These are phyloP conservation scores for Rhizomucor pusillus DNA, from an alignment of 371 early-diverging fungal species.

Conservation along the genomic window DNA sequence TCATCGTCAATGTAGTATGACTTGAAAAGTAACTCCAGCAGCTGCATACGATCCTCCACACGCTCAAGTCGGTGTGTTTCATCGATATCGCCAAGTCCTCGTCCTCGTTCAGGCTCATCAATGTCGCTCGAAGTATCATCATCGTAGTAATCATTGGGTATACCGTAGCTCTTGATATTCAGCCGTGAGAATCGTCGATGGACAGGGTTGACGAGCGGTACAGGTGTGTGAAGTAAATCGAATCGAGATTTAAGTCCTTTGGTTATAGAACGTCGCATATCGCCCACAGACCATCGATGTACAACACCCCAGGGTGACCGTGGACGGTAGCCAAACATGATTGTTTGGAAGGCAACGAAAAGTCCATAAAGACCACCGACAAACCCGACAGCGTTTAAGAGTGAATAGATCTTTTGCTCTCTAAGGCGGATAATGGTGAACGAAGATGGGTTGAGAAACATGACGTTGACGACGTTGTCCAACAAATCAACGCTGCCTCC, in stretches of 20 bases:
- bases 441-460: conserved; percentile 12
- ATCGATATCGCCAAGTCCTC: conserved; percentile 4
- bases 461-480: background rate
- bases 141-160: background rate
- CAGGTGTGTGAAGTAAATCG: conserved; percentile 14
- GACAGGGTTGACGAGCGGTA: conserved; percentile 35
- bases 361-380: conserved; percentile 34
- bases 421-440: conserved; percentile 4
- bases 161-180: conserved; percentile 1
- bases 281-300: conserved; percentile 37
- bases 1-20: conserved; percentile 39
- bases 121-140: background rate
- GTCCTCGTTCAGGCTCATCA: conserved; percentile 4
- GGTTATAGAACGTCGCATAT: conserved; percentile 16
- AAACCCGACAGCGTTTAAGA: conserved; percentile 25
- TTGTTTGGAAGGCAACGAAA: conserved; percentile 26
- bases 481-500: background rate
- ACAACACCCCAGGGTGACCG: conserved; percentile 39
- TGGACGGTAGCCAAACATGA: conserved; percentile 38
- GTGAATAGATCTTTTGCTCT: conserved; percentile 25
- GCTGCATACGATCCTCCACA: conserved; percentile 34
- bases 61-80: conserved; percentile 15
- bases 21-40: conserved; percentile 31
- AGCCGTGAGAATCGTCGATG: conserved; percentile 14
- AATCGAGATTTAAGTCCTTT: conserved; percentile 19